Percentiles rank a stretch among this genome's conserved stretches.
Conservation (phyloP, 768 basidiomycete species). For the Tulasnella calospora region DNA sequence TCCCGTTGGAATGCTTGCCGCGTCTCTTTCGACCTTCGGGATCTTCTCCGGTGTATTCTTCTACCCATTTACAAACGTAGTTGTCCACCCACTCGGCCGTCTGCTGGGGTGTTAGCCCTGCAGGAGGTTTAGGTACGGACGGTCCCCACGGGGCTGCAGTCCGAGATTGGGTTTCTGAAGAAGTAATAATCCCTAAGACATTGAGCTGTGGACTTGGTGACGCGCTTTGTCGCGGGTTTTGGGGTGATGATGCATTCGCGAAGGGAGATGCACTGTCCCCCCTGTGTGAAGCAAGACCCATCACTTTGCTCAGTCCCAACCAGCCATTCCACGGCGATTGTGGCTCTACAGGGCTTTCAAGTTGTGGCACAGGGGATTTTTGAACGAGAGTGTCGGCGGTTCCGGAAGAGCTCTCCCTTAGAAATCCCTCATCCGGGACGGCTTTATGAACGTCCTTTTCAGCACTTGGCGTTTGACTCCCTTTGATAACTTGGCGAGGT, state of each 20-base stretch:
- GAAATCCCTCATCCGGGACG: not conserved
- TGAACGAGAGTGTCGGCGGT: not conserved
- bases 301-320: not conserved
- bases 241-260: not conserved
- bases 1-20: not conserved
- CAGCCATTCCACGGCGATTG: constrained; percentile 1
- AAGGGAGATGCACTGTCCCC: not conserved
- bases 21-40: constrained; percentile 1
- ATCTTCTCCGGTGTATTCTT: not conserved
- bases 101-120: constrained; percentile 14
- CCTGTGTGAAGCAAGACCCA: not conserved
- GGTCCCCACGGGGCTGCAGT: not conserved
- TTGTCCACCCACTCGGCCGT: constrained; percentile 19
- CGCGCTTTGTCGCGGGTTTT: not conserved
- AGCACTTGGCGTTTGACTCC: not conserved
- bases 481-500: not conserved
- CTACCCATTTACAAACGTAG: constrained; percentile 21
- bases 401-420: not conserved
- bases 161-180: not conserved
- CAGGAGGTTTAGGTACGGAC: constrained; percentile 6
- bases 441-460: not conserved
- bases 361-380: not conserved
- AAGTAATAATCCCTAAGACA: not conserved
- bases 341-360: not conserved
- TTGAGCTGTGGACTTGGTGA: not conserved